Base-by-base conservation (phyloP, 2,329 filamentous ascomycete genomes). In the Atkinsonella texensis region DNA sequence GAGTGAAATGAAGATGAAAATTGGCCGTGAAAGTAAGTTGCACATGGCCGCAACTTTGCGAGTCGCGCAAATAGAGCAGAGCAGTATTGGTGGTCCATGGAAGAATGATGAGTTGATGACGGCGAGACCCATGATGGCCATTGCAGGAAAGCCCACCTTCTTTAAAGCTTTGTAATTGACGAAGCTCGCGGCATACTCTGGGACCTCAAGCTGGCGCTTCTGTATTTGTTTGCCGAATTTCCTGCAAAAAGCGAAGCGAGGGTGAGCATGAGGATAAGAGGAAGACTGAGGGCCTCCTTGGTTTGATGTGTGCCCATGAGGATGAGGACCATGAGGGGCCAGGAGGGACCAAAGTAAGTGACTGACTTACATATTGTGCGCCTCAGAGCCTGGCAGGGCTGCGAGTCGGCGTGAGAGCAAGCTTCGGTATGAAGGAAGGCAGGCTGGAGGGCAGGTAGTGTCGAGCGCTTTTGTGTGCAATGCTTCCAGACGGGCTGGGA, bases 191-290 rank as follows among this genome's bases (percentile, higher is more conserved):
- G 93, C 91, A 84, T 98, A 98, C 79, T 98, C 93, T 54, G 93
- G 93, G 54, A 98, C 90, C 69, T 98, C 93, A 64, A 98, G 87
- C 79, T 98, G 93, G 68, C 90, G 85, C 76, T 95, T 95, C 76
- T 97, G 93, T 60, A 98, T 95, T 68, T 96, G 89, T 77, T 98
- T 98, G 70, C 93, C 93, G 75, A 98, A 98, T 81, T 98, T 98
- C 93, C 91, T 98, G 63, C 49, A 56, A 53, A 38, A 15, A 38
- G 32, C 47, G 47, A 38, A 50, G 53, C 45, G 45, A 31, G 43
- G 48, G 47, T 38, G 47, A 35, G 35, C 48, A 53, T 53, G 35
- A 56, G 52, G 20, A 23, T 23, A 23, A 4, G 20, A 23, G 20
- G 44, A 51, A 48, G 38, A 40, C 17, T 15, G 15, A 40, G 51